Conservation (phyloP, 2,329 filamentous ascomycete genomes). For the Aspergillus tamarii region DNA sequence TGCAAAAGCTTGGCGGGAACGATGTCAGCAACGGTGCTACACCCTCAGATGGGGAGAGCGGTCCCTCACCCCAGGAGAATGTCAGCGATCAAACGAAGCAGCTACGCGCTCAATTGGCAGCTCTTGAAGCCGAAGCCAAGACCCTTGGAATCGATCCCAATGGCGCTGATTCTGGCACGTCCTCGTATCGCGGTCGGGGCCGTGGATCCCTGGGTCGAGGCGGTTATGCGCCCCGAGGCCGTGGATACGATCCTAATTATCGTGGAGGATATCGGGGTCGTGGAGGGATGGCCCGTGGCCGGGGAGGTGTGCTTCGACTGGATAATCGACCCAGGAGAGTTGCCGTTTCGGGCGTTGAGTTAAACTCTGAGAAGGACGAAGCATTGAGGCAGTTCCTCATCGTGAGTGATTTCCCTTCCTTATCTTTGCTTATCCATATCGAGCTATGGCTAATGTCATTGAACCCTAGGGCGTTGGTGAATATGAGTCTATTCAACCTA, state of each 20-base stretch:
- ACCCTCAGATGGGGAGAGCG: slow-evolving; percentile 27
- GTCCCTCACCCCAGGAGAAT: slow-evolving; percentile 36
- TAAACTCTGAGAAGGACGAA: slow-evolving; percentile 56
- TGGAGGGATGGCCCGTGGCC: slow-evolving; percentile 40
- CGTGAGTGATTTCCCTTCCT: slow-evolving; percentile 34
- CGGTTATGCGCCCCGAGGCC: slow-evolving; percentile 43
- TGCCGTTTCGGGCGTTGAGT: slow-evolving; percentile 53
- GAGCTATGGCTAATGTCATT: slow-evolving; percentile 16
- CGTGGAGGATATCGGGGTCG: slow-evolving; percentile 48
- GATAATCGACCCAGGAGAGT: slow-evolving; percentile 63
- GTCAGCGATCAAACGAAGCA: slow-evolving; percentile 54
- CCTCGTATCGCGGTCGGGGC: slow-evolving; percentile 42
- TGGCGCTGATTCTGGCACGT: slow-evolving; percentile 32
- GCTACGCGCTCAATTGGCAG: slow-evolving; percentile 58
- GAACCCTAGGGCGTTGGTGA: slow-evolving; percentile 48
- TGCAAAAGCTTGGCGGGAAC: slow-evolving; percentile 52
- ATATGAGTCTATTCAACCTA: slow-evolving; percentile 49
- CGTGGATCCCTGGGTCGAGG: slow-evolving; percentile 44
- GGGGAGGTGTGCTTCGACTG: slow-evolving; percentile 57
- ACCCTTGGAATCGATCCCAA: slow-evolving; percentile 56
- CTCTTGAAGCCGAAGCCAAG: slow-evolving; percentile 59
- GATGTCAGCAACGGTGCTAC: slow-evolving; percentile 33
- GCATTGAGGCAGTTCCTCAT: slow-evolving; percentile 60
- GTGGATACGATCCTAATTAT: slow-evolving; percentile 44
- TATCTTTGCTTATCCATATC: slow-evolving; percentile 12